phyloP scores from a whole-genome alignment of 768 basidiomycete genomes.

The Mycena kentingensis region DNA sequence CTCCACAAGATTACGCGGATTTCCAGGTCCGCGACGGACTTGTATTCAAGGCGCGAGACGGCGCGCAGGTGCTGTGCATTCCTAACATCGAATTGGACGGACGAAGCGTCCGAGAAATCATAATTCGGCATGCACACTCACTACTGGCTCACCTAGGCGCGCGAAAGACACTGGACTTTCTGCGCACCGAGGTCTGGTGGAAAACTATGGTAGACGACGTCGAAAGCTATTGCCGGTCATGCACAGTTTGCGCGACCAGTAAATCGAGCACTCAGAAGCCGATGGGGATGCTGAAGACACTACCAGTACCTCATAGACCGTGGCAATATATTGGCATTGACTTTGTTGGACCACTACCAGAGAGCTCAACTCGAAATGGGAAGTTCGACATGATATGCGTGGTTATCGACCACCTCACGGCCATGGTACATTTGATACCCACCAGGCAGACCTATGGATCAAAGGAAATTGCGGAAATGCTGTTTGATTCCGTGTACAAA shows the following conservation, averaged over 20 bases:
- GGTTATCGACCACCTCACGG: constrained; percentile 24
- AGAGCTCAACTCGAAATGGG: constrained; percentile 19
- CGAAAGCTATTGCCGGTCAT: neutral
- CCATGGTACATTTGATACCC: constrained; percentile 29
- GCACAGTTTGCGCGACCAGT: constrained; percentile 19
- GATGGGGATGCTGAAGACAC: constrained; percentile 18
- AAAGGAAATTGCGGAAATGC: constrained; percentile 21
- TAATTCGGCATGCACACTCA: constrained; percentile 38
- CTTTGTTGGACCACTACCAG: constrained; percentile 29
- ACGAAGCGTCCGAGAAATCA: constrained; percentile 17
- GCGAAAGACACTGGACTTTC: constrained; percentile 30
- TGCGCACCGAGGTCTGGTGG: constrained; percentile 11
- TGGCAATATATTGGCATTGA: constrained; percentile 32
- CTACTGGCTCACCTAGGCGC: constrained; percentile 37
- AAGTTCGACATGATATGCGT: constrained; percentile 27
- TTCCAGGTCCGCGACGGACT: constrained; percentile 28
- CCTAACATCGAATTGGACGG: constrained; percentile 23
- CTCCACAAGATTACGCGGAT: constrained; percentile 27
- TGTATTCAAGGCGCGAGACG: constrained; percentile 15
- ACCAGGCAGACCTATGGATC: constrained; percentile 23
- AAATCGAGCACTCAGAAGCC: constrained; percentile 21
- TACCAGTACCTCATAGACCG: constrained; percentile 24
- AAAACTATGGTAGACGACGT: constrained; percentile 12
- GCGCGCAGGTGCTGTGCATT: constrained; percentile 20
- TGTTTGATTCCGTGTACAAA: constrained; percentile 24